Evolutionary conservation across 148 eudicot genomes (phyloP).

Genomic region (Spergularia marina): DNA sequence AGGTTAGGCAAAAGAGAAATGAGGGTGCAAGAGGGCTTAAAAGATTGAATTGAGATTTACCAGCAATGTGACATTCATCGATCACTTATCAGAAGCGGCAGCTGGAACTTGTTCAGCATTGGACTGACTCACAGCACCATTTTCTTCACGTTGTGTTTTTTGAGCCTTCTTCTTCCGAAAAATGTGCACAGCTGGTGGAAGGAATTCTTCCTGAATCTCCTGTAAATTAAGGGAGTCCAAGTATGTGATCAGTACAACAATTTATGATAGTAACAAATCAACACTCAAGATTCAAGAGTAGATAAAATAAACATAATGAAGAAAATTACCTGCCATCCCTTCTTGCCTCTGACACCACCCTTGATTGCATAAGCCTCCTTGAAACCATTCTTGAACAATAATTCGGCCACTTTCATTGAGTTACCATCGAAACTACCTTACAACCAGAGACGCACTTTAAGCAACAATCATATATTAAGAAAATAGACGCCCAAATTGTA

Average conservation of each 20-base stretch:
- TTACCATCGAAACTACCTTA: slow-evolving; percentile 98
- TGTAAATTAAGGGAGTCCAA: slow-evolving; percentile 32
- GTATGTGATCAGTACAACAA: neutral
- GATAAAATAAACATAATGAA: neutral
- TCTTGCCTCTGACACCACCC: slow-evolving; percentile 85
- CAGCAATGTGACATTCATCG: neutral
- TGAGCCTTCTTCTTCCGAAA: slow-evolving; percentile 54
- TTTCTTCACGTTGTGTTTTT: slow-evolving; percentile 32
- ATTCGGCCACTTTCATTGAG: slow-evolving; percentile 82
- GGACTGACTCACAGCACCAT: slow-evolving; percentile 39
- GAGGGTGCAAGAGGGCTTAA: neutral
- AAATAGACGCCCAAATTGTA: neutral
- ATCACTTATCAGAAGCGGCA: slow-evolving; percentile 27
- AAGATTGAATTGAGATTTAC: neutral
- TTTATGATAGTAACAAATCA: neutral
- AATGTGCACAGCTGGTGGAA: slow-evolving; percentile 88
- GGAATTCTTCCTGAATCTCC: slow-evolving; percentile 82
- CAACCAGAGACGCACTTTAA: slow-evolving; percentile 32
- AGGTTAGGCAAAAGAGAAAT: neutral
- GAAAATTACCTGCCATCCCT: slow-evolving; percentile 78
- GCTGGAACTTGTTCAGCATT: slow-evolving; percentile 33
- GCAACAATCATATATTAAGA: neutral
- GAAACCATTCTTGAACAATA: slow-evolving; percentile 78
- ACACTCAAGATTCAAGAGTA: neutral
- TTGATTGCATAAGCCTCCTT: slow-evolving; percentile 87